A percentile compares a stretch with the other conserved stretches of the same genome.
These are phyloP conservation scores for Paecilomyces fulvus DNA, from an alignment of 2,329 filamentous ascomycete species.

Conservation along the genomic window DNA sequence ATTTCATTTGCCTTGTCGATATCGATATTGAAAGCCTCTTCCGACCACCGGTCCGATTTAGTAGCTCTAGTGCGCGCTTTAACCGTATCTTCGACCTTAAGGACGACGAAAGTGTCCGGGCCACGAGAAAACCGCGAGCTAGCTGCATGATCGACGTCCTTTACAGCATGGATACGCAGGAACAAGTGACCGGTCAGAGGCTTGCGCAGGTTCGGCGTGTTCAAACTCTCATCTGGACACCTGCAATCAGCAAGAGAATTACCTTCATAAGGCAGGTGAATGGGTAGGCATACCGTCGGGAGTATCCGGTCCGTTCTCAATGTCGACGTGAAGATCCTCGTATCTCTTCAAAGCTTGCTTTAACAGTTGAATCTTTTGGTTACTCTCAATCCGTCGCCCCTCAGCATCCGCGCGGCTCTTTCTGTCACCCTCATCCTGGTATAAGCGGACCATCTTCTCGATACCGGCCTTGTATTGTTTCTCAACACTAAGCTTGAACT, in stretches of 20 bases:
- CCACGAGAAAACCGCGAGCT: constrained; percentile 75
- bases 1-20: constrained; percentile 99
- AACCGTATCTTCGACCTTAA: constrained; percentile 93
- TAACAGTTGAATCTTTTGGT: constrained; percentile 91
- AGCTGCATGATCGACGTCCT: constrained; percentile 88
- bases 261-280: background rate
- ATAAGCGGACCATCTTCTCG: constrained; percentile 98
- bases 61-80: constrained; percentile 81
- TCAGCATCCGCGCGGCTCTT: constrained; percentile 94
- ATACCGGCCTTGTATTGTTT: constrained; percentile 98
- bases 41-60: constrained; percentile 81
- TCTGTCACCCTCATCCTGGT: constrained; percentile 92
- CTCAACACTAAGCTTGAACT: constrained; percentile 98
- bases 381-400: constrained; percentile 82
- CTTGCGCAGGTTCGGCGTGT: constrained; percentile 87
- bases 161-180: constrained; percentile 78
- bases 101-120: constrained; percentile 88
- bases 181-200: constrained; percentile 87
- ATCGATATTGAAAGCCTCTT: constrained; percentile 82
- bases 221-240: constrained; percentile 80
- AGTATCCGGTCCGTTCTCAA: constrained; percentile 64
- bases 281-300: constrained; percentile 60
- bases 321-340: constrained; percentile 91
- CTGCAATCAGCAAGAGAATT: constrained; percentile 17
- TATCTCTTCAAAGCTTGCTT: constrained; percentile 96